Percentiles rank a stretch among this genome's conserved stretches.
These are phyloP conservation scores for Geotrichum europaeum DNA, from an alignment of 1,139 yeast genomes.

Conservation along the genomic window DNA sequence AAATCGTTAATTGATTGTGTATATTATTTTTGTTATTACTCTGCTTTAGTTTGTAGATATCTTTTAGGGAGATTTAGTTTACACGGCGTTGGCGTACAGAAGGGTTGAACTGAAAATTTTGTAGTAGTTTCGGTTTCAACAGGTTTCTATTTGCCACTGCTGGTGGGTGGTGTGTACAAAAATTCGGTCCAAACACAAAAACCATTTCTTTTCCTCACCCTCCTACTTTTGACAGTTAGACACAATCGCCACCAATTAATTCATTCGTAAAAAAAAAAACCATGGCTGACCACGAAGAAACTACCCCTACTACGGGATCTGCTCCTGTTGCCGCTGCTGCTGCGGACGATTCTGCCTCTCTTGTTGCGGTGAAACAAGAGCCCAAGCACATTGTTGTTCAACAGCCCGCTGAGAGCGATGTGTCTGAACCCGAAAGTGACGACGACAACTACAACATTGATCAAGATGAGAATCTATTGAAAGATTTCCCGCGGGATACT, in stretches of 20 bases:
- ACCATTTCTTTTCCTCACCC: neutral
- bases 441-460: conserved; percentile 15
- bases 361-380: neutral
- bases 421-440: conserved; percentile 12
- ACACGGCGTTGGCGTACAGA: neutral
- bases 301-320: neutral
- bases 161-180: neutral
- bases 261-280: neutral
- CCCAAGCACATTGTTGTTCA: conserved; percentile 4
- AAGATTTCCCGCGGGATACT: conserved; percentile 54
- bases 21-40: neutral
- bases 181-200: neutral
- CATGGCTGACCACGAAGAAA: neutral
- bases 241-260: neutral
- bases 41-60: neutral
- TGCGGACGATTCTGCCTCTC: neutral
- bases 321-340: neutral
- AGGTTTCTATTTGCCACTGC: neutral
- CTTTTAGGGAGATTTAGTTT: neutral
- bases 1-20: neutral
- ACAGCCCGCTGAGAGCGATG: conserved; percentile 8
- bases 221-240: neutral
- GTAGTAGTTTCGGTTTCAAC: neutral
- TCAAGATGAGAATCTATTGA: conserved; percentile 32
- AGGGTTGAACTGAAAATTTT: neutral